Conservation (phyloP, 2,329 filamentous ascomycete species). For the Thelonectria discophora region DNA sequence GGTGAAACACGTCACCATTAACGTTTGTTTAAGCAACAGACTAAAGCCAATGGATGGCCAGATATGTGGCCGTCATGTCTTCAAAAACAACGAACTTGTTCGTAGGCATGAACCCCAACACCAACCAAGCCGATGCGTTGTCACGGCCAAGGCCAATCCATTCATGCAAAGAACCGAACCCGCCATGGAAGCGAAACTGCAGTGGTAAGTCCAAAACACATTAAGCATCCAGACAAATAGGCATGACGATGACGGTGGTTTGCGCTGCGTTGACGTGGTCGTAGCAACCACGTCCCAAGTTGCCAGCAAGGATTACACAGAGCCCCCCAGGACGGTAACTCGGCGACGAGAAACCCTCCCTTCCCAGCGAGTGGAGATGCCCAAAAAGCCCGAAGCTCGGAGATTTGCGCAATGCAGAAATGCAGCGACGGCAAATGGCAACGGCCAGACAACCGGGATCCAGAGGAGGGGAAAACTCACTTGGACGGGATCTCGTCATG, state of each 20-base stretch:
- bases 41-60: conserved; percentile 1
- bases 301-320: neutral
- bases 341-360: neutral
- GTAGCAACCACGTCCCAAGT: neutral
- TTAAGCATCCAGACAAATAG: neutral
- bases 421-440: neutral
- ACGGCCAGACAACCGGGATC: neutral
- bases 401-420: neutral
- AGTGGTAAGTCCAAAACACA: neutral
- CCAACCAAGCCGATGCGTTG: conserved; percentile 12
- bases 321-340: neutral
- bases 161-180: conserved; percentile 17
- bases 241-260: neutral
- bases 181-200: conserved; percentile 6
- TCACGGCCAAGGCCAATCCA: conserved; percentile 9
- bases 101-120: conserved; percentile 7
- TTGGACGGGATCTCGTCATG: neutral
- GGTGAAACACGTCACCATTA: neutral
- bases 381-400: neutral
- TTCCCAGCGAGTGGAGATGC: neutral
- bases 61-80: conserved; percentile 10
- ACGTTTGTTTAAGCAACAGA: neutral
- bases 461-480: neutral
- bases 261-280: neutral
- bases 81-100: conserved; percentile 5